phyloP scores from a whole-genome alignment of 225 moss, liverwort and hornwort genomes.

The Physcomitrium patens region DNA sequence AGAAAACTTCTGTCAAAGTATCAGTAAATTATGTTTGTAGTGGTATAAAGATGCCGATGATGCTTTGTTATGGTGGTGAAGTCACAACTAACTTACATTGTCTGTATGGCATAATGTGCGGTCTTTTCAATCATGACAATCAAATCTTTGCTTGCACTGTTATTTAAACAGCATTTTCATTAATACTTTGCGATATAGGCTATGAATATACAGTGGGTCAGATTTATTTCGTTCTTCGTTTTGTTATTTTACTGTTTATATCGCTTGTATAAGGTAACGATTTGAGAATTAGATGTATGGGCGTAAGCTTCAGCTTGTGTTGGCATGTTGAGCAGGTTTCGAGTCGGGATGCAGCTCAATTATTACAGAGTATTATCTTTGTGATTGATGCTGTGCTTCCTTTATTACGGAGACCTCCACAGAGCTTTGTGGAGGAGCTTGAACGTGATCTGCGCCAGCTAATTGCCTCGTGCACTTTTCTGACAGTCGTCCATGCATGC shows the following conservation, averaged over 20 bases:
- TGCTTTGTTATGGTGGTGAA: no score
- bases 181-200: background rate
- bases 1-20: no score
- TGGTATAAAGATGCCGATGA: no score
- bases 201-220: no score
- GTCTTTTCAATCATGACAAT: background rate
- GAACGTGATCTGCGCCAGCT: conserved; percentile 88
- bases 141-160: background rate
- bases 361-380: conserved; percentile 95
- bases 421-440: conserved; percentile 91
- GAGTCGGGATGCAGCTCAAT: conserved; percentile 83
- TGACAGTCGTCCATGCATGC: conserved; percentile 90
- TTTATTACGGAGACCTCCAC: conserved; percentile 82
- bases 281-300: conserved; percentile 4
- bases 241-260: background rate
- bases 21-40: no score
- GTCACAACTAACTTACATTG: no score
- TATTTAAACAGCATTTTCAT: background rate
- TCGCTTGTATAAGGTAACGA: background rate
- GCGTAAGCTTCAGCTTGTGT: conserved; percentile 20
- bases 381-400: conserved; percentile 95
- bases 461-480: conserved; percentile 84
- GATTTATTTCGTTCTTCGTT: background rate
- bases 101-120: background rate
- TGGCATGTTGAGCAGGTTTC: conserved; percentile 58